Percentiles rank a stretch among this genome's conserved stretches.
Evolutionary conservation across 2,329 filamentous ascomycete species (phyloP).

Genomic region (Alternaria consortialis): DNA sequence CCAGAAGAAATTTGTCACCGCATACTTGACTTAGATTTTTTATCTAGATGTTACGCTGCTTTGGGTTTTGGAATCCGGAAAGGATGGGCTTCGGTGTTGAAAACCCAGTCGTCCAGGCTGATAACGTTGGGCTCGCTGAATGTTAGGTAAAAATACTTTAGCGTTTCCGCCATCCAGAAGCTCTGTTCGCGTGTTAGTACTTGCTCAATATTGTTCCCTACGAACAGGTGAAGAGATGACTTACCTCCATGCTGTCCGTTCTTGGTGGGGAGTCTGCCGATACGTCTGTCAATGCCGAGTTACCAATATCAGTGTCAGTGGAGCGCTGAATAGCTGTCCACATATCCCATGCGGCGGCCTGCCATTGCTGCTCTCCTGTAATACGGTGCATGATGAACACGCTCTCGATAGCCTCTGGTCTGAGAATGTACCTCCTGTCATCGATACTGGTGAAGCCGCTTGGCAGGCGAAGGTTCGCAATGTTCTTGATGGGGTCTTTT

Average conservation of each 20-base stretch:
- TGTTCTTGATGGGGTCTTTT: conserved; percentile 46
- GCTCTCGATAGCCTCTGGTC: conserved; percentile 68
- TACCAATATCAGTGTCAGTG: conserved; percentile 56
- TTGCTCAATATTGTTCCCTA: background rate
- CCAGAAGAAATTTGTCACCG: background rate
- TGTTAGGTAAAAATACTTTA: conserved; percentile 61
- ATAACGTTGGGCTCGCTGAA: conserved; percentile 56
- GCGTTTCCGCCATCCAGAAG: conserved; percentile 61
- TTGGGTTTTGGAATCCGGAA: conserved; percentile 46
- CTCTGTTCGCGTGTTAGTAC: conserved; percentile 40
- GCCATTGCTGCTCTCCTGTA: conserved; percentile 61
- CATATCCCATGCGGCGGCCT: conserved; percentile 61
- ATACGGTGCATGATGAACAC: conserved; percentile 69
- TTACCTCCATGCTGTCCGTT: conserved; percentile 57
- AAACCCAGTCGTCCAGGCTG: conserved; percentile 57
- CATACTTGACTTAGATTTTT: background rate
- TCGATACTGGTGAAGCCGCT: conserved; percentile 56
- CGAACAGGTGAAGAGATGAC: background rate
- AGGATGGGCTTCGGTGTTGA: conserved; percentile 61
- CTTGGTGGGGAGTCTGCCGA: conserved; percentile 50
- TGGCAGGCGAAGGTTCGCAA: conserved; percentile 53
- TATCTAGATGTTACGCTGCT: background rate
- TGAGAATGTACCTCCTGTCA: conserved; percentile 58
- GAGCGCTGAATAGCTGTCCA: conserved; percentile 56
- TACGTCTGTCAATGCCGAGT: conserved; percentile 57